Conservation (phyloP, 2,329 filamentous ascomycete species). For the Leptographium radiaticola region DNA sequence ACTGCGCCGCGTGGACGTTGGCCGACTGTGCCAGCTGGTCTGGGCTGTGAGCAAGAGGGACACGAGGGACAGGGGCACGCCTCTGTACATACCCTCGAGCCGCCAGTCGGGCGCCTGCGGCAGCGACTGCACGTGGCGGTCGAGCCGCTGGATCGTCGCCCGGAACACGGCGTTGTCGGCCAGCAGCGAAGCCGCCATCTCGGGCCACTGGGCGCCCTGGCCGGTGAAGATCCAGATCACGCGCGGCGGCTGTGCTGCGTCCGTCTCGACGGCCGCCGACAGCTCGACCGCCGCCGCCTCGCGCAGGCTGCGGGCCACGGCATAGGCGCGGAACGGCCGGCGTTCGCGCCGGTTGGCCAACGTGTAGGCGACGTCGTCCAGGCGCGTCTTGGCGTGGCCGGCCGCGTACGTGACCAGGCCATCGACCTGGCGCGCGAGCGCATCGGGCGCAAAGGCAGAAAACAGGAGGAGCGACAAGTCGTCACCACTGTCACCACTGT, state of each 20-base stretch:
- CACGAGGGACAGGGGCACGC: too few relatives aligned
- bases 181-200: conserved; percentile 16
- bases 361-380: neutral
- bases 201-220: conserved; percentile 11
- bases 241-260: neutral
- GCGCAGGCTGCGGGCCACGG: neutral
- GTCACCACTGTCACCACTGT: too few relatives aligned
- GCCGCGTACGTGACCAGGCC: neutral
- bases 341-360: neutral
- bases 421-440: neutral
- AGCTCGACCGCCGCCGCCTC: neutral
- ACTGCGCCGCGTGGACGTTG: conserved; percentile 21
- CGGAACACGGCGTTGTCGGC: neutral
- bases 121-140: too few relatives aligned
- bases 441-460: too few relatives aligned
- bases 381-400: neutral
- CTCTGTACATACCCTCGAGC: too few relatives aligned
- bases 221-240: conserved; percentile 6
- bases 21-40: too few relatives aligned
- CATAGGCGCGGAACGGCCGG: neutral
- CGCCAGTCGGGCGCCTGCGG: too few relatives aligned
- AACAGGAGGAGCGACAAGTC: too few relatives aligned
- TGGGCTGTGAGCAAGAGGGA: too few relatives aligned
- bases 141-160: too few relatives aligned
- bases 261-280: neutral